Evolutionary conservation across 2,329 filamentous ascomycete species (phyloP), one percentile per base, ranked within the genome.

Genomic region (Fusarium algeriense): DNA sequence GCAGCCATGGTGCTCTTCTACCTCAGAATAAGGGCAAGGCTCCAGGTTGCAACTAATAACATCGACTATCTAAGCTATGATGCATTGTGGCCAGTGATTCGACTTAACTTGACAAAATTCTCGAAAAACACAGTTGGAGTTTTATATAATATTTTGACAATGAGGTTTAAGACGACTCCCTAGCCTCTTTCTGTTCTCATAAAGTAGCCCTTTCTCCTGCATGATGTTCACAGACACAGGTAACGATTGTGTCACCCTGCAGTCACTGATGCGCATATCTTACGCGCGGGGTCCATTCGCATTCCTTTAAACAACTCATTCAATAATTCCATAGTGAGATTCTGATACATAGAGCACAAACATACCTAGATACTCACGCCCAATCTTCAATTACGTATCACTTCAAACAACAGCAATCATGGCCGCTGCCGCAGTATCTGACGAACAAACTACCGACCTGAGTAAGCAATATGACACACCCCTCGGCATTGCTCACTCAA

Each of bases 381-480:
- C 20, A 41, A 34, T 19, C 10, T 43, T 34, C 11, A n/a, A 23
- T 19, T n/a, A 14, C 7, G 14, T 43, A 32, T 7, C 26, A 26
- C 10, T 26, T 28, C 15, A 10, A 34, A 43, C 40, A 56, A 13
- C 19, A 60, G 41, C 34, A 50, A 38, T n/a, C 20, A 73, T 76
- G 74, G 44, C 65, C 2, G 53, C 50, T 35, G 44, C 56, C 34
- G 43, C 63, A 34, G 38, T 49, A 15, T 52, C 73, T 52, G 28
- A 55, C 28, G 49, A 70, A 35, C 73, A 77, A 43, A 55, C 57
- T 38, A 83, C 82, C 12, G 77, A 79, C 13, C 80, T 85, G 64
- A 84, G 82, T 79, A 79, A 78, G 64, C 78, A 84, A 67, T 85
- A 85, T 78, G 83, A 85, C 48, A 85, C 83, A 40, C 83, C 81